Base-by-base conservation (phyloP, 352 stramenopile genomes). In the Bremia lactucae region DNA sequence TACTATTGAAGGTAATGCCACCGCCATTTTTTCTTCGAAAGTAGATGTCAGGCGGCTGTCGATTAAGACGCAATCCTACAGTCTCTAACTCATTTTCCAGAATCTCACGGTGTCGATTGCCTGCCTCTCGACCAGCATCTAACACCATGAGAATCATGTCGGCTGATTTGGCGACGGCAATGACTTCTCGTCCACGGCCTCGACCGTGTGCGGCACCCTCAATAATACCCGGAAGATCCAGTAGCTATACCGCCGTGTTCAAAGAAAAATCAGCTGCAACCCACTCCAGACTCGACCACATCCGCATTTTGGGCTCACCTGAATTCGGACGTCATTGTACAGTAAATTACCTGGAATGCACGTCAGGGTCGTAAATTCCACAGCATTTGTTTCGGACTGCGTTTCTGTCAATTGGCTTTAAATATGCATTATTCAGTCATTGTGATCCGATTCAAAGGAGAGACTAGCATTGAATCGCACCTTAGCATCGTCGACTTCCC, bases 181-280 rank as follows among this genome's bases (percentile, higher is more conserved):
- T 99, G 19, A 99, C 96, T 68, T 99, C 93, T 31, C 94, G 87
- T 46, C 96, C 96, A 53, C 96, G 82, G 31, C 96, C 96, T 49
- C 96, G 96, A 42, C 96, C 96, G 60, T 98, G 88, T 1, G 96
- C 94, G 26, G 96, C 96, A 26, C 96, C 96, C 84, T 99, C 96
- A 68, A 99, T 99, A 62, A 99, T 99, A 81, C 96, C 96, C 1
- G 96, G 96, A 37, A 99, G 71, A 95, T 99, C 96, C 31, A 99
- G 70, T 26, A 99, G 71, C 79, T 87, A n/a, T 14, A 36, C 35
- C 16, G 2, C 46, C 46, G 39, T 8, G 37, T 18, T 15, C 36
- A 0, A 2, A 44, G 13, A 26, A 10, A 49, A 13, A 4, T 53
- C 8, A 46, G 7, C 14, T 47, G 23, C 16, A 6, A 13, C 34